Conservation (phyloP, 148 eudicot genomes). For the Selenicereus undatus region DNA sequence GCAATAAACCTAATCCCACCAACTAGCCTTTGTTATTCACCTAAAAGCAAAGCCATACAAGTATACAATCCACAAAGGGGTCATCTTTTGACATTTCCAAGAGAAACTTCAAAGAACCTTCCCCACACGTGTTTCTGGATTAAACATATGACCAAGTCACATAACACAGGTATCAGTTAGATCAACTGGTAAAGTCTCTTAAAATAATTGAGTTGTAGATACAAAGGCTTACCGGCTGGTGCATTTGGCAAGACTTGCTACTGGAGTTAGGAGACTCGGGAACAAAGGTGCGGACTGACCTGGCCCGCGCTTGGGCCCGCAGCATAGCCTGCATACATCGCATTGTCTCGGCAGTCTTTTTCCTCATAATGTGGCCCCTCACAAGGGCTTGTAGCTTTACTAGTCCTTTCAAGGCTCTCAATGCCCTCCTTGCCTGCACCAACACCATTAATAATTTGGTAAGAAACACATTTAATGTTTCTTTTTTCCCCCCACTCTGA, state of each 20-base stretch:
- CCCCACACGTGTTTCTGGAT: neutral
- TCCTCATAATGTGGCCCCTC: constrained; percentile 79
- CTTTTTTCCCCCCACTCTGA: neutral
- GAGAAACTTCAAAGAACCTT: constrained; percentile 1
- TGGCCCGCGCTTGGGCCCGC: constrained; percentile 68
- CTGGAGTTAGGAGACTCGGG: constrained; percentile 52
- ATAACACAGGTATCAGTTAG: neutral
- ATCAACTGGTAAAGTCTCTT: neutral
- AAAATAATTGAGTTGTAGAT: neutral
- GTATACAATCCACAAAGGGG: neutral
- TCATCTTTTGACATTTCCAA: constrained; percentile 1
- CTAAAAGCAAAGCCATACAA: neutral
- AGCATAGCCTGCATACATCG: constrained; percentile 63
- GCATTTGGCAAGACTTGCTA: constrained; percentile 40
- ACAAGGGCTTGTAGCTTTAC: constrained; percentile 86
- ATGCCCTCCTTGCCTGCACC: constrained; percentile 75
- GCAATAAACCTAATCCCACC: constrained; percentile 8
- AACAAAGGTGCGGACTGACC: constrained; percentile 37
- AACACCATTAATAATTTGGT: neutral
- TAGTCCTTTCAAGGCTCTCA: constrained; percentile 69
- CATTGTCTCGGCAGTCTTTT: constrained; percentile 51
- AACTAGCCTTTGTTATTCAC: neutral
- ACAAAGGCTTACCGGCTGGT: constrained; percentile 39
- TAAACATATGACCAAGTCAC: neutral
- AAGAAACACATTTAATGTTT: constrained; percentile 6